Percentiles rank a stretch among this genome's conserved stretches.
Conservation (phyloP, 2,329 filamentous ascomycete genomes). For the Botrytis fabae region DNA sequence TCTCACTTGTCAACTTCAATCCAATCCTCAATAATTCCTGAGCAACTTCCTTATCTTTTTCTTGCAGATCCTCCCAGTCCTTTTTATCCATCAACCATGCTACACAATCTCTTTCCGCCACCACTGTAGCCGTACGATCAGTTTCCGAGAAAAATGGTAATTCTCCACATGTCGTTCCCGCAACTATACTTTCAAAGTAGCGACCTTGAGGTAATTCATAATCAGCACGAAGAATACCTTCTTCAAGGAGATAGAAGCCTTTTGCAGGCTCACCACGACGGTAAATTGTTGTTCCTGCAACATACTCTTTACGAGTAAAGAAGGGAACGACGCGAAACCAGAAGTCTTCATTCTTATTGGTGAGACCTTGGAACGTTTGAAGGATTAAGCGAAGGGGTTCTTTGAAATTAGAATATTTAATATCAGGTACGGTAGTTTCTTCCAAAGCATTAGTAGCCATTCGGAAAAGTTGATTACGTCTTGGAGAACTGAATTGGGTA, state of each 20-base stretch:
- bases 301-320: constrained; percentile 69
- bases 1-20: constrained; percentile 91
- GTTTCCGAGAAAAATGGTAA: constrained; percentile 95
- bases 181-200: constrained; percentile 88
- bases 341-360: constrained; percentile 86
- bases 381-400: constrained; percentile 90
- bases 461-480: constrained; percentile 72
- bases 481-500: constrained; percentile 69
- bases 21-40: constrained; percentile 81
- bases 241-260: constrained; percentile 88
- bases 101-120: constrained; percentile 77
- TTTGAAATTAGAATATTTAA: constrained; percentile 80
- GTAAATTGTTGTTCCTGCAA: constrained; percentile 73
- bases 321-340: constrained; percentile 81
- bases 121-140: constrained; percentile 79
- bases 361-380: constrained; percentile 91
- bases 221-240: constrained; percentile 84
- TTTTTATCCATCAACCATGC: constrained; percentile 77
- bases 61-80: constrained; percentile 72
- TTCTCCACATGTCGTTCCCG: constrained; percentile 93
- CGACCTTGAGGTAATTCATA: constrained; percentile 88
- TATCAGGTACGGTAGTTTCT: constrained; percentile 56
- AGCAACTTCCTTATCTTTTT: constrained; percentile 72
- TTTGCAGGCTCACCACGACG: constrained; percentile 72
- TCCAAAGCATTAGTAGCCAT: constrained; percentile 76